Conservation (phyloP, 1,284 basidiomycete genomes). For the Quambalaria eucalypti region DNA sequence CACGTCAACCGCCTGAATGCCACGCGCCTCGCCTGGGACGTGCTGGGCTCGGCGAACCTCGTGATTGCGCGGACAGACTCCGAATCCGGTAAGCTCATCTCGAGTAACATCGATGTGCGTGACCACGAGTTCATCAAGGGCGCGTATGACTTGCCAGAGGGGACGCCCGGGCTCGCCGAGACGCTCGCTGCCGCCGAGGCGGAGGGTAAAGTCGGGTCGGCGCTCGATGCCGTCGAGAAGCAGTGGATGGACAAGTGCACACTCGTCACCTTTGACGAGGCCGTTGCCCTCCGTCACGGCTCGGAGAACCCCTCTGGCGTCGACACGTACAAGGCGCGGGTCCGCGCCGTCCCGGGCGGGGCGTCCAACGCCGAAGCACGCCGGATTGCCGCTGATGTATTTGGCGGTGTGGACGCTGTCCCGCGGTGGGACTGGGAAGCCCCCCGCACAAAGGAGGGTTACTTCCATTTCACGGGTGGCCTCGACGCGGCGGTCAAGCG, state of each 20-base stretch:
- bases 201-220: conserved; percentile 25
- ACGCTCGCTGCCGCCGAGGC: conserved; percentile 36
- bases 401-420: conserved; percentile 54
- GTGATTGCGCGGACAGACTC: conserved; percentile 84
- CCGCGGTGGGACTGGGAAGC: conserved; percentile 86
- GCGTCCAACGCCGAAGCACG: conserved; percentile 69
- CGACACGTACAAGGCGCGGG: conserved; percentile 47
- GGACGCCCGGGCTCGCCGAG: conserved; percentile 35
- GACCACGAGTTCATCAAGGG: conserved; percentile 53
- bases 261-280: conserved; percentile 67
- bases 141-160: conserved; percentile 37
- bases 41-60: conserved; percentile 76
- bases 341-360: conserved; percentile 55
- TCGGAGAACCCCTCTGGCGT: conserved; percentile 50
- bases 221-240: conserved; percentile 40
- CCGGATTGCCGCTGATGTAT: conserved; percentile 61
- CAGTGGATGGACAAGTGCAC: conserved; percentile 43
- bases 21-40: conserved; percentile 75
- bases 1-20: conserved; percentile 75
- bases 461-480: conserved; percentile 81
- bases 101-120: conserved; percentile 67
- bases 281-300: conserved; percentile 52
- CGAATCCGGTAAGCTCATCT: conserved; percentile 76
- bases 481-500: conserved; percentile 74
- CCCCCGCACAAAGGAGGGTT: conserved; percentile 81